phyloP scores from a whole-genome alignment of 73 alveolate genomes.

The Tetrahymena thermophila region DNA sequence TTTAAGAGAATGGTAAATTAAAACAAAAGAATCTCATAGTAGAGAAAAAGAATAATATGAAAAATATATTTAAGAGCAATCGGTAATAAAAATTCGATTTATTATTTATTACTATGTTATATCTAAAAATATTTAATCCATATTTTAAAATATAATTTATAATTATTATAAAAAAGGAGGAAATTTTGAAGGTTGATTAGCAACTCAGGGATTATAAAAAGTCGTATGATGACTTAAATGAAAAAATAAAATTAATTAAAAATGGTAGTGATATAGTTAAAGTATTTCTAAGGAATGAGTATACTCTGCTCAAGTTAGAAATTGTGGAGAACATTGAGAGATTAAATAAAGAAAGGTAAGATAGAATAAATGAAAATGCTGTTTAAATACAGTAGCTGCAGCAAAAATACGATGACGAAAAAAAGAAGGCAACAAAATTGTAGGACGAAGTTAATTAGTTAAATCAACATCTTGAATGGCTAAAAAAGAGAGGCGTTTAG shows the following conservation, averaged over 20 bases:
- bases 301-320: background rate
- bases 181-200: background rate
- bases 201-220: background rate
- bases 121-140: too few relatives aligned
- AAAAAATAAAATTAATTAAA: background rate
- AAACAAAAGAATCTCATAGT: background rate
- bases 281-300: background rate
- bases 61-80: background rate
- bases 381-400: background rate
- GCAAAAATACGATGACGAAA: background rate
- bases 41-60: background rate
- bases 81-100: background rate
- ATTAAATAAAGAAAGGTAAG: background rate
- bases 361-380: background rate
- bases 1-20: background rate
- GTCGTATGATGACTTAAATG: background rate
- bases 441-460: background rate
- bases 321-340: background rate
- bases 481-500: background rate
- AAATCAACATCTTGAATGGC: background rate
- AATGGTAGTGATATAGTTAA: background rate
- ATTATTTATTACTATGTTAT: too few relatives aligned
- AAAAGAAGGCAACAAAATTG: background rate
- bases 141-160: too few relatives aligned
- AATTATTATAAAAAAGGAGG: background rate